Conservation (phyloP, 179 eudicot species). For the Patellifolia procumbens region DNA sequence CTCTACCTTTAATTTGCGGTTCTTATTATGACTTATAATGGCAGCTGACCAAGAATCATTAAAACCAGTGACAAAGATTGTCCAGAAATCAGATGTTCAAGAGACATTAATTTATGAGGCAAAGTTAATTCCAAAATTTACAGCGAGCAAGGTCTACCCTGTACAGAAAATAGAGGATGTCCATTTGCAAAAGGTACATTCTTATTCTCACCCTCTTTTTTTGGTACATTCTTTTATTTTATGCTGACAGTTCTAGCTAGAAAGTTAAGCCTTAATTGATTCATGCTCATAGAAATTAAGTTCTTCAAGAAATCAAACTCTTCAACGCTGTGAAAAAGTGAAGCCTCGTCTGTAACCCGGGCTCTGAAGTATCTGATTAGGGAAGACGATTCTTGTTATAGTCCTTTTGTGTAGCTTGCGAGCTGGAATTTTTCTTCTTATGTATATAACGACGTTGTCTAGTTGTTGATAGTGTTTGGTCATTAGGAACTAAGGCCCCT, state of each 20-base stretch:
- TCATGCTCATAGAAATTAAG: neutral
- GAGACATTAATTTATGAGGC: slow-evolving; percentile 18
- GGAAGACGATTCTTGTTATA: neutral
- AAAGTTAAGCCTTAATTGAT: neutral
- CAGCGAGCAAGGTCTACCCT: slow-evolving; percentile 22
- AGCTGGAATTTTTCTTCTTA: neutral
- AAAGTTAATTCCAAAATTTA: slow-evolving; percentile 21
- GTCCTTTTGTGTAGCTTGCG: neutral
- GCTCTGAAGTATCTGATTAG: neutral
- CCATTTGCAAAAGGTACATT: slow-evolving; percentile 20
- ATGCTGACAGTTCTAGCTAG: neutral
- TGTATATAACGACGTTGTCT: neutral
- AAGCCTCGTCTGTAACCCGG: no score
- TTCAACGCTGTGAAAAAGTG: no score
- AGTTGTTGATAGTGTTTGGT: neutral
- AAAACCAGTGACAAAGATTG: slow-evolving; percentile 18
- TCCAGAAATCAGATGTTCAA: slow-evolving; percentile 33
- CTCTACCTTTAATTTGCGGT: neutral
- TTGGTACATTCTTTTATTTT: neutral
- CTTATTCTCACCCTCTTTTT: neutral
- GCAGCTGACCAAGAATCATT: slow-evolving; percentile 41
- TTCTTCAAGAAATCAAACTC: neutral
- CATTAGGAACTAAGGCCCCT: neutral
- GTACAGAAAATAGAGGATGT: slow-evolving; percentile 10
- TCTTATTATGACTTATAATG: neutral